Evolutionary conservation across 768 basidiomycete species (phyloP), one percentile per base, ranked within the genome.

Genomic region (Leccinellum luteum): DNA sequence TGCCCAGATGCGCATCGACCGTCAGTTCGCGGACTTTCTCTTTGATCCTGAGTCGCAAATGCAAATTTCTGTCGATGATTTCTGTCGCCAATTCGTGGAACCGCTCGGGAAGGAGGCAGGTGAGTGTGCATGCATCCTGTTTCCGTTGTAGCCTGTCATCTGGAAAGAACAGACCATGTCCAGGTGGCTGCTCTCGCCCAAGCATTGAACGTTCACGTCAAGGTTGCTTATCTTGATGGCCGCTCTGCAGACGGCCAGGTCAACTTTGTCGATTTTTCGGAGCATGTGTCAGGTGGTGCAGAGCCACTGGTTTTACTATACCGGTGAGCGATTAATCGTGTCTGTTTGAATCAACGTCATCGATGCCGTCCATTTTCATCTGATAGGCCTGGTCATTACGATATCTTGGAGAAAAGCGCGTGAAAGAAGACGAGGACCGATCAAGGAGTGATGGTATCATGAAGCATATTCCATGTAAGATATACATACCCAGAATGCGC

Each of bases 381-480:
- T n/a, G n/a, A n/a, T n/a, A 92, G 92, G 50, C 92, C 93, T 19
- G 92, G 93, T 9, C 93, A 95, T 69, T 95, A 91, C 72, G 93
- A 95, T 73, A 87, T 94, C 51, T 47, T 72, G 12, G 62, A 68
- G 32, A 68, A 53, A 52, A 30, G n/a, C 0, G 38, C 23, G 30
- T 67, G 54, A 64, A 53, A 54, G 49, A 34, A 21, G 19, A 34
- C 7, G n/a, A 23, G 7, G n/a, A 31, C 19, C 17, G 7, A 30
- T 30, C 47, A 30, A 30, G 17, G 27, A 10, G 28, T 49, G 13
- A 19, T 30, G 10, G 49, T 34, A 34, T 23, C 31, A 23, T 34
- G 9, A 51, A 51, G 43, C 38, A 30, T 56, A 53, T 53, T 51
- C 48, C 64, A 55, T 57, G 61, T 61, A 51, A 54, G 41, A 58